A percentile compares a stretch with the other conserved stretches of the same genome.
These are phyloP conservation scores for Albophoma yamanashiensis DNA, from an alignment of 2,329 filamentous ascomycete genomes.

Conservation along the genomic window DNA sequence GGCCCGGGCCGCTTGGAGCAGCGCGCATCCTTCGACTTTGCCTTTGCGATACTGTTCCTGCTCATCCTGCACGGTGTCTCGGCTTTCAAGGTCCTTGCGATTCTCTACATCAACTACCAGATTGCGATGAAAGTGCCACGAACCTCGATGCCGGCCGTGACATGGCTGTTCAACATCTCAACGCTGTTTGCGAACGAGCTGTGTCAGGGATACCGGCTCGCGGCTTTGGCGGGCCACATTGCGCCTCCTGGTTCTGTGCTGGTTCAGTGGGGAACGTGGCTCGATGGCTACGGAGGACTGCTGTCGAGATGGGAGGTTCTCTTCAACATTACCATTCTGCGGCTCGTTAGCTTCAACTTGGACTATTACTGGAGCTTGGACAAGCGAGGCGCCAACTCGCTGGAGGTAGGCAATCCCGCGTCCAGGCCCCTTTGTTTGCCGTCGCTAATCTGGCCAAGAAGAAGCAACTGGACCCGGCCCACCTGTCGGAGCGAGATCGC, in stretches of 20 bases:
- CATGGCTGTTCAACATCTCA: conserved; percentile 83
- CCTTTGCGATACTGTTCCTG: conserved; percentile 73
- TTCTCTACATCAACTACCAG: conserved; percentile 73
- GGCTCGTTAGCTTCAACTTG: conserved; percentile 91
- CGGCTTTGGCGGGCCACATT: conserved; percentile 46
- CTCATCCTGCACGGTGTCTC: conserved; percentile 76
- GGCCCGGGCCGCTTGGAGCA: conserved; percentile 52
- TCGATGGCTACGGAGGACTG: conserved; percentile 76
- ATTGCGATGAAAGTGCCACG: conserved; percentile 64
- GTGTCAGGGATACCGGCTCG: conserved; percentile 63
- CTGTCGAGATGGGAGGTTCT: conserved; percentile 90
- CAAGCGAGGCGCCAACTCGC: conserved; percentile 47
- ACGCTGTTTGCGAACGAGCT: conserved; percentile 88
- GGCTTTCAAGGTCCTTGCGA: conserved; percentile 66
- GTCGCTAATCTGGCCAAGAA: conserved; percentile 71
- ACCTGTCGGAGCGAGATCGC: conserved; percentile 81
- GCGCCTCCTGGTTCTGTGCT: conserved; percentile 30
- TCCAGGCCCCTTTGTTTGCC: not conserved
- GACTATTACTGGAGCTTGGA: conserved; percentile 91
- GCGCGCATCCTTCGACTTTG: conserved; percentile 71
- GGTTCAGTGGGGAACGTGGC: conserved; percentile 53
- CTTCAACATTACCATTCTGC: conserved; percentile 90
- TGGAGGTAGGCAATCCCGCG: conserved; percentile 60
- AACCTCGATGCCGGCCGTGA: conserved; percentile 59
- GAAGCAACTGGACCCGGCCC: conserved; percentile 84